A percentile compares a stretch with the other conserved stretches of the same genome.
These are phyloP conservation scores for Leccinum longicurvipes DNA, from an alignment of 768 basidiomycete genomes.

Conservation along the genomic window DNA sequence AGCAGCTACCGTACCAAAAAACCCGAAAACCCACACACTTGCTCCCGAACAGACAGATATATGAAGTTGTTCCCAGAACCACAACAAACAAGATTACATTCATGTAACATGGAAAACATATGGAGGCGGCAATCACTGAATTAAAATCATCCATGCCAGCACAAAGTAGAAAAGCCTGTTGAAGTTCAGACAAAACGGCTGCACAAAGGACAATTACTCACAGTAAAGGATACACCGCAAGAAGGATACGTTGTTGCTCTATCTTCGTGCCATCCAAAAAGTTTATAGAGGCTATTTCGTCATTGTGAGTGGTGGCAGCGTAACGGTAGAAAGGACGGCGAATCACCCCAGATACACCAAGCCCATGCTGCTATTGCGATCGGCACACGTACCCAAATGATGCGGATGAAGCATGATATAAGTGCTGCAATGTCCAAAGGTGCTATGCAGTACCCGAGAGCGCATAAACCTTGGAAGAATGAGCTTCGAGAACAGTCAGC, in stretches of 20 bases:
- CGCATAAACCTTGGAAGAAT: slow-evolving; percentile 96
- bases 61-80: not conserved
- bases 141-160: slow-evolving; percentile 95
- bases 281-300: slow-evolving; percentile 75
- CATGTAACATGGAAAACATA: slow-evolving; percentile 6
- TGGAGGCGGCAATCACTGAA: slow-evolving; percentile 49
- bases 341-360: slow-evolving; percentile 96
- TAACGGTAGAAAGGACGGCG: not conserved
- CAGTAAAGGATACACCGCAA: slow-evolving; percentile 96
- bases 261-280: slow-evolving; percentile 95
- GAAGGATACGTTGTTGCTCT: slow-evolving; percentile 81
- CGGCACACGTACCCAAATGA: slow-evolving; percentile 85
- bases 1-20: not conserved
- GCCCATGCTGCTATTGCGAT: slow-evolving; percentile 85
- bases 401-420: slow-evolving; percentile 77
- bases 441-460: slow-evolving; percentile 92
- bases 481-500: slow-evolving; percentile 46
- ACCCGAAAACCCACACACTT: not conserved
- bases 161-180: slow-evolving; percentile 88
- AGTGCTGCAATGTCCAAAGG: slow-evolving; percentile 90
- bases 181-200: not conserved
- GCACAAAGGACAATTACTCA: slow-evolving; percentile 37
- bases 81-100: slow-evolving; percentile 13
- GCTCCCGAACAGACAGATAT: not conserved
- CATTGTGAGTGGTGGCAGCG: not conserved